These are phyloP conservation scores for Cutaneotrichosporon cavernicola DNA, from an alignment of 1,284 basidiomycete species.

Conservation along the genomic window DNA sequence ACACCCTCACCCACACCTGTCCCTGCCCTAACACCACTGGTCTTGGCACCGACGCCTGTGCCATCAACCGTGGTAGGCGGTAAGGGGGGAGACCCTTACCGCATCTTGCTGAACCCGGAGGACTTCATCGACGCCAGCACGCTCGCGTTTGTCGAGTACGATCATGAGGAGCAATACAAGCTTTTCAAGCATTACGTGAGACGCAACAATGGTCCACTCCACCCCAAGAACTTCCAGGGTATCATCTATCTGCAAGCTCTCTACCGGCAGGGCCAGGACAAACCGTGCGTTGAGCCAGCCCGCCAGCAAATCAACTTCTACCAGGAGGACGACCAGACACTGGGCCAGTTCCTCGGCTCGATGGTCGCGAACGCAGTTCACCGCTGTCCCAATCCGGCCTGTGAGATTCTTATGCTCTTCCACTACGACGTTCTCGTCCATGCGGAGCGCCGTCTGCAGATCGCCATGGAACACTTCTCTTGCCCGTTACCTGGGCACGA, in stretches of 20 bases:
- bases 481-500: conserved; percentile 55
- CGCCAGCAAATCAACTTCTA: conserved; percentile 83
- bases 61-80: background rate
- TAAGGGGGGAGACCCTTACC: conserved; percentile 39
- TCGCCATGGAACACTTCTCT: conserved; percentile 75
- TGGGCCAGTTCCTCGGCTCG: conserved; percentile 83
- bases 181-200: conserved; percentile 90
- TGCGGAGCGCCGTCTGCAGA: conserved; percentile 76
- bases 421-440: conserved; percentile 90
- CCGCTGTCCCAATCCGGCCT: conserved; percentile 74
- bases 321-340: conserved; percentile 84
- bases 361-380: conserved; percentile 69
- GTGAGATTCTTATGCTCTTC: conserved; percentile 73
- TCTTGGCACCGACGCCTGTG: background rate
- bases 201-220: conserved; percentile 76
- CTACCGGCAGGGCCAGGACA: conserved; percentile 51
- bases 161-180: conserved; percentile 77
- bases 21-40: background rate
- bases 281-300: conserved; percentile 55
- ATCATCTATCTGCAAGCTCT: conserved; percentile 58
- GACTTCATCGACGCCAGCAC: conserved; percentile 69
- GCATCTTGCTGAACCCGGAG: conserved; percentile 46
- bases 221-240: conserved; percentile 89
- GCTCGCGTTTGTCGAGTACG: conserved; percentile 68
- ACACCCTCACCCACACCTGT: background rate